Conservation (phyloP, 2,329 filamentous ascomycete genomes). For the Polychaeton citri region DNA sequence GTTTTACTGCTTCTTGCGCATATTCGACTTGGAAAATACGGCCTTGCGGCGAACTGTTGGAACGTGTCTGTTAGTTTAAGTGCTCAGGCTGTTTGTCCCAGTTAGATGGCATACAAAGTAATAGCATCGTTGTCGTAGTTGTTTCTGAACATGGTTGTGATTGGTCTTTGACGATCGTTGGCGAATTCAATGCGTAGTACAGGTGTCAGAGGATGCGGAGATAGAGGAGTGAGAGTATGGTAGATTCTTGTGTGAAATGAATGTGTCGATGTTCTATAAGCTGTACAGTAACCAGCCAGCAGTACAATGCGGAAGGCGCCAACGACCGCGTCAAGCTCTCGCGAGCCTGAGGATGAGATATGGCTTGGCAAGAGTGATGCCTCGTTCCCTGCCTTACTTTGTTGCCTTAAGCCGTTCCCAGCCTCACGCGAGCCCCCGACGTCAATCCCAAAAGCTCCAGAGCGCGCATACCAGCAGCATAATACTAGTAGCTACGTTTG, state of each 20-base stretch:
- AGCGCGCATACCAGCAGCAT: too few species aligned
- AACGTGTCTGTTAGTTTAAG: conserved; percentile 10
- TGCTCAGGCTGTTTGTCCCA: too few species aligned
- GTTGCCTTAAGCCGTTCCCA: too few species aligned
- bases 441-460: not conserved
- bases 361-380: too few species aligned
- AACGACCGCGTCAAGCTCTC: not conserved
- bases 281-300: too few species aligned
- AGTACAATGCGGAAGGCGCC: not conserved
- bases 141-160: conserved; percentile 83
- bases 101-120: conserved; percentile 68
- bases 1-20: conserved; percentile 96
- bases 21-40: conserved; percentile 99
- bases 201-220: too few species aligned
- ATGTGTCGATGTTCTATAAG: too few species aligned
- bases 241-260: too few species aligned
- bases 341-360: not conserved
- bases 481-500: too few species aligned
- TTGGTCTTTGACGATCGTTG: conserved; percentile 6
- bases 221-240: too few species aligned
- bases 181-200: too few species aligned
- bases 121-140: conserved; percentile 99
- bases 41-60: conserved; percentile 83
- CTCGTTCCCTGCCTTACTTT: too few species aligned
- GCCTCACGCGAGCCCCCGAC: not conserved